Evolutionary conservation across 768 basidiomycete genomes (phyloP), one percentile per base, ranked within the genome.

Genomic region (Hericium alpestre): DNA sequence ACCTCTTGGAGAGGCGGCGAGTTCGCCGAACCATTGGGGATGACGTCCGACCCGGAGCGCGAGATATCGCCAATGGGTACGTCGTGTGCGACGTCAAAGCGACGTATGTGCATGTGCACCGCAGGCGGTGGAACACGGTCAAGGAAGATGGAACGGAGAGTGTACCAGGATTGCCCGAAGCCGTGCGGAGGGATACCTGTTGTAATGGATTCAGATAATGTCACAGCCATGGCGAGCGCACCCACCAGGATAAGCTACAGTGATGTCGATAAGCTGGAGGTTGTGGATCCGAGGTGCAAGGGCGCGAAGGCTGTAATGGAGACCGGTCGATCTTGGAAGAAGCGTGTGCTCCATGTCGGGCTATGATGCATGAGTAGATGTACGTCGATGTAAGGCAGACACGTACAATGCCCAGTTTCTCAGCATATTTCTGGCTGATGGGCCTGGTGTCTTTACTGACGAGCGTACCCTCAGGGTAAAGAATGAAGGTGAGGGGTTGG

Each of bases 381-480:
- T 8, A n/a, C 20, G 49, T 37, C 15, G 12, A 25, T 8, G 41
- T 6, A 20, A 41, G 23, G 46, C 38, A 16, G 54, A 40, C 23
- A 79, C 93, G 73, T 65, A 95, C 93, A 57, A 95, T 83, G 6
- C 87, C 90, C 65, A 84, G 80, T 72, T 90, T 93, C 57, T 92
- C 85, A 5, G 94, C 93, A 66, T 84, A 98, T 64, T 85, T 86
- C 71, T 81, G 83, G 70, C 89, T 93, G 62, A 87, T 76, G 0
- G 91, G 92, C 50, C 91, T 72, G 4, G 94, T 98, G 59, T 93
- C 76, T 60, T 81, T 78, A 69, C 90, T 93, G 13, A 94, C 87
- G 25, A 98, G 84, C 4, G 95, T 97, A 32, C 96, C 96, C 69
- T 99, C 96, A 0, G 96, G 96, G 68, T 94, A 98, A 49, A 97